Evolutionary conservation across 2,329 filamentous ascomycete species (phyloP).

Genomic region (Trichoderma semiorbis): DNA sequence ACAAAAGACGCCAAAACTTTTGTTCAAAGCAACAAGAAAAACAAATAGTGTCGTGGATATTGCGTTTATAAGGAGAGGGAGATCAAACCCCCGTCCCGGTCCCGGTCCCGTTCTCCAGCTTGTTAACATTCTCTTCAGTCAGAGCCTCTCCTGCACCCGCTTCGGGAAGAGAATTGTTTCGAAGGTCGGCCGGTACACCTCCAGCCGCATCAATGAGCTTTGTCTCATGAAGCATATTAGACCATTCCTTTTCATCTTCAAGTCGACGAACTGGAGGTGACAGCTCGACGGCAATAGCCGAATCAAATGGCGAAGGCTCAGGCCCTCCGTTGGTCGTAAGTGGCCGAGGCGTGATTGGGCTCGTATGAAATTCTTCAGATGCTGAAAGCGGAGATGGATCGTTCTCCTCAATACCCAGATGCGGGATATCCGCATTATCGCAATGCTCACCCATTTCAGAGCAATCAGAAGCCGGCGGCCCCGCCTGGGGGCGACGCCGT

Average conservation of each 20-base stretch:
- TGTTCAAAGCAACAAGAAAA: not conserved
- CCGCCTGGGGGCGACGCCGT: constrained; percentile 27
- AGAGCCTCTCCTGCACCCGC: constrained; percentile 41
- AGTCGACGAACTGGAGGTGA: constrained; percentile 33
- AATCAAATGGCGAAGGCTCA: constrained; percentile 43
- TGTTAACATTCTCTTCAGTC: constrained; percentile 54
- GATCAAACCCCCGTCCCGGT: constrained; percentile 16
- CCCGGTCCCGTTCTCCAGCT: constrained; percentile 37
- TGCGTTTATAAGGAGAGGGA: not conserved
- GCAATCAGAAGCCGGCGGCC: constrained; percentile 40
- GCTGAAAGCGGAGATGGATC: constrained; percentile 17
- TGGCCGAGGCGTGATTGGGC: constrained; percentile 41
- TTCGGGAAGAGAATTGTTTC: constrained; percentile 36
- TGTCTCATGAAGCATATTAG: constrained; percentile 43
- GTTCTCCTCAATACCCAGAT: constrained; percentile 33
- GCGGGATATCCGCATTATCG: constrained; percentile 40
- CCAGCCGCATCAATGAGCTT: constrained; percentile 48
- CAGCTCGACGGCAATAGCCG: constrained; percentile 31
- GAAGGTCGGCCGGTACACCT: constrained; percentile 30
- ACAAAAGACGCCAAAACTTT: not conserved
- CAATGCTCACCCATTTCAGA: constrained; percentile 45
- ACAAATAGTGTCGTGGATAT: not conserved
- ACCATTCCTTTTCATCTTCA: constrained; percentile 40
- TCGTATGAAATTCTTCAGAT: constrained; percentile 31
- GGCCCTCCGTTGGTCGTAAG: constrained; percentile 36